phyloP scores from a whole-genome alignment of 108 stramenopile genomes.

The Cyclotella kingstonii region DNA sequence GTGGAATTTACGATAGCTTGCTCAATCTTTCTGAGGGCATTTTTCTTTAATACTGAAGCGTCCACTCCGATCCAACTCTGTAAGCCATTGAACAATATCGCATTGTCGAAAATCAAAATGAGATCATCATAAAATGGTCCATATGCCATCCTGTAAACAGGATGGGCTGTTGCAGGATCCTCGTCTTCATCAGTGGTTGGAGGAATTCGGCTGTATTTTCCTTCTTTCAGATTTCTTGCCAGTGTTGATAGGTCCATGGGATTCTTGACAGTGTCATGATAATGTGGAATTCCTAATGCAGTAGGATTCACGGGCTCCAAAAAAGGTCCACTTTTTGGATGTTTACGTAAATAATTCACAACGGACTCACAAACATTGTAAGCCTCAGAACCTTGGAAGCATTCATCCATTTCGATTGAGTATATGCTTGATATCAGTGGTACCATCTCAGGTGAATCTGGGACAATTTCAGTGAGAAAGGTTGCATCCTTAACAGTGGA shows the following conservation, averaged over 20 bases:
- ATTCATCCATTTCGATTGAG: conserved; percentile 70
- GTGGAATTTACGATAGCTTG: conserved; percentile 20
- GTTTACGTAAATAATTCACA: conserved; percentile 50
- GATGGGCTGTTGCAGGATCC: conserved; percentile 20
- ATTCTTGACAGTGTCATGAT: conserved; percentile 78
- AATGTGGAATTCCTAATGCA: conserved; percentile 87
- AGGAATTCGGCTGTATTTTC: conserved; percentile 70
- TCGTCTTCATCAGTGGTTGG: conserved; percentile 39
- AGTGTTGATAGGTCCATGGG: conserved; percentile 96
- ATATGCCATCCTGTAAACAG: conserved; percentile 65
- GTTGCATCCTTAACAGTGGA: conserved; percentile 48
- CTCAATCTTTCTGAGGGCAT: conserved; percentile 59
- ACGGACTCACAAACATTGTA: conserved; percentile 61
- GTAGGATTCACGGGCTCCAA: conserved; percentile 81
- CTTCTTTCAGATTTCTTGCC: conserved; percentile 63
- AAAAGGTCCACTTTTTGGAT: conserved; percentile 49
- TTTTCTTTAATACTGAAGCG: conserved; percentile 58
- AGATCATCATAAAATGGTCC: conserved; percentile 72
- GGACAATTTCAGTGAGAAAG: conserved; percentile 35
- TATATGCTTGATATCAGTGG: conserved; percentile 28
- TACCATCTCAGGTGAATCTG: conserved; percentile 1
- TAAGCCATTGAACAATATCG: conserved; percentile 72
- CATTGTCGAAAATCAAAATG: conserved; percentile 85
- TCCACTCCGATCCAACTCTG: conserved; percentile 71
- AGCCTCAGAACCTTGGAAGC: conserved; percentile 57